Base-by-base conservation (phyloP, 108 stramenopile genomes). In the Pseudonitzschia multiseries region DNA sequence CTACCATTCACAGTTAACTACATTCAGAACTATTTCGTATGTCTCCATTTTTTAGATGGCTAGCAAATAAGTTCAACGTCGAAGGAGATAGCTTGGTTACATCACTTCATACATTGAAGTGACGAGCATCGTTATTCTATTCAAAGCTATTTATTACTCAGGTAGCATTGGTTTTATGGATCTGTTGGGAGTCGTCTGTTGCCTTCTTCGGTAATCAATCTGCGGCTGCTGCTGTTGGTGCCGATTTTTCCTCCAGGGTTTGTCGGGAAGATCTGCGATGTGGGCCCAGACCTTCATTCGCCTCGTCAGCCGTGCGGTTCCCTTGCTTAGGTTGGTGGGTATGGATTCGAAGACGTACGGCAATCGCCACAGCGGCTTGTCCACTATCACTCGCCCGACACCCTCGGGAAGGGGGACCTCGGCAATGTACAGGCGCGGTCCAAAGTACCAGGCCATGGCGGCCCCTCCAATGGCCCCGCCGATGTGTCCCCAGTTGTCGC, bases 401-500 rank as follows among this genome's bases (percentile, higher is more conserved):
- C 75, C 65, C 31, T 63, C 62, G 10, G 54, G 26, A 21, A 40
- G 24, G n/a, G 89, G 89, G 27, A 89, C 43, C 26, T 76, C 65
- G 10, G 77, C 81, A 46, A 88, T 61, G 56, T 85, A 88, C 53
- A 91, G 64, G 46, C 84, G 85, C 17, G 94, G 91, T 0, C 91
- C 91, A 73, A 92, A 85, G 65, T 82, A 81, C 50, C 78, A 88
- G 1, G 88, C 83, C 87, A 91, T 89, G n/a, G 78, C 87, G 17
- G 81, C 85, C 18, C 91, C 94, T 15, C 90, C 89, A 42, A 89
- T 36, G 50, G 84, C 79, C 27, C 89, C 89, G 56, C 86, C 86
- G 4, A 88, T 66, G 74, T 95, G 94, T 15, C 84, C 90, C 87
- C 88, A 95, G 60, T 95, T 92, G 73, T 95, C 93, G 76, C 54